These are phyloP conservation scores for Diplotaxis tenuifolia DNA, from an alignment of 345 rosid genomes.

Conservation along the genomic window DNA sequence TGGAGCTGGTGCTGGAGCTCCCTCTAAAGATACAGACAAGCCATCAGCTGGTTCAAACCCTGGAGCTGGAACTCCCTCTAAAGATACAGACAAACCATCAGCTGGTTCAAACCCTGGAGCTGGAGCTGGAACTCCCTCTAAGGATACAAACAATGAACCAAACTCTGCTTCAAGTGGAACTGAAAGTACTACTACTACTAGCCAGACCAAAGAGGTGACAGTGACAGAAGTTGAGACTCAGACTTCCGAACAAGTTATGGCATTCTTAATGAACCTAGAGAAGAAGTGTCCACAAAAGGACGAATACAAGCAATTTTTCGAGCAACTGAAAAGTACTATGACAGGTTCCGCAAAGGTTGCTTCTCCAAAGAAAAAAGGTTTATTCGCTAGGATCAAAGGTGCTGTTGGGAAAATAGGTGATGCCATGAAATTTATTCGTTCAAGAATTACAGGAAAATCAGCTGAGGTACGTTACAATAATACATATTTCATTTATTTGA, in stretches of 20 bases:
- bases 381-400: neutral
- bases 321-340: slow-evolving; percentile 31
- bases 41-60: slow-evolving; percentile 3
- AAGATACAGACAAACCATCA: neutral
- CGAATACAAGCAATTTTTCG: slow-evolving; percentile 31
- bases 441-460: slow-evolving; percentile 31
- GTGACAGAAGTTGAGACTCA: slow-evolving; percentile 12
- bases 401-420: slow-evolving; percentile 18
- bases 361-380: neutral
- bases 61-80: neutral
- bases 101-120: slow-evolving; percentile 10
- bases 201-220: neutral
- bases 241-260: slow-evolving; percentile 4
- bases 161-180: neutral
- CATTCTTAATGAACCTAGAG: slow-evolving; percentile 32
- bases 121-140: neutral
- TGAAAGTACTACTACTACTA: neutral
- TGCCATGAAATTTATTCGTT: slow-evolving; percentile 14
- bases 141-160: neutral
- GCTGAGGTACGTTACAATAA: slow-evolving; percentile 10
- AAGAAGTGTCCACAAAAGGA: slow-evolving; percentile 25
- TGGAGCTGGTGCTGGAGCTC: neutral
- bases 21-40: no score
- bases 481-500: neutral
- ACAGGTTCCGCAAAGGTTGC: neutral